Base-by-base conservation (phyloP, 306 rosid genomes). In the Quercus rubra region DNA sequence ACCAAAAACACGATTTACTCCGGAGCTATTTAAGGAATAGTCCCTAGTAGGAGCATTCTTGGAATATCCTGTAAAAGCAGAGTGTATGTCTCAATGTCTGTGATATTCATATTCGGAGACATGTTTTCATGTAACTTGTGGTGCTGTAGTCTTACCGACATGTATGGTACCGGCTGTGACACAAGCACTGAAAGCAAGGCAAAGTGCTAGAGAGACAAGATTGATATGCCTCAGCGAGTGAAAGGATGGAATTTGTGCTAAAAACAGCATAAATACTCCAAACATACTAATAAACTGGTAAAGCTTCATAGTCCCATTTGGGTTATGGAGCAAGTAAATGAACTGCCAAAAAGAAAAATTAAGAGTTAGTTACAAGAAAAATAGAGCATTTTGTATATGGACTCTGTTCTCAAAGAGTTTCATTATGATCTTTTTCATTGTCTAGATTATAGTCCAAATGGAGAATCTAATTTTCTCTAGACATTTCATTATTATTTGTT, bases 201-300 rank as follows among this genome's bases (percentile, higher is more conserved):
- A 84, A 2, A 94, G 91, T 67, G 75, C 6, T 33, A 94, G 86
- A 83, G 97, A 90, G 23, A 92, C n/a, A 52, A 94, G 87, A 74
- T 90, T 91, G 41, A 91, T 75, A 49, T 93, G 90, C 74, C 98
- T 86, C 20, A 94, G 73, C 70, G 97, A 92, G 76, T 94, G 97
- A 82, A 94, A 94, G 49, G 98, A 93, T 76, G 98, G 97, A 75
- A 91, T 78, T 80, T 93, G 98, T 83, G 95, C 95, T 82, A 93
- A 79, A 75, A 80, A 1, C 68, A 93, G 70, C 55, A 90, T 80
- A 17, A 87, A 12, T 7, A 73, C 79, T 33, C 97, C 95, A 75
- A 83, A 90, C n/a, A 91, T 90, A 0, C 68, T 43, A 1, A 91
- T 85, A 19, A 93, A 91, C 11, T 89, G 81, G 77, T 91, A 84